phyloP scores from a whole-genome alignment of 208 protist species.

The Vickermania spadyakhi region DNA sequence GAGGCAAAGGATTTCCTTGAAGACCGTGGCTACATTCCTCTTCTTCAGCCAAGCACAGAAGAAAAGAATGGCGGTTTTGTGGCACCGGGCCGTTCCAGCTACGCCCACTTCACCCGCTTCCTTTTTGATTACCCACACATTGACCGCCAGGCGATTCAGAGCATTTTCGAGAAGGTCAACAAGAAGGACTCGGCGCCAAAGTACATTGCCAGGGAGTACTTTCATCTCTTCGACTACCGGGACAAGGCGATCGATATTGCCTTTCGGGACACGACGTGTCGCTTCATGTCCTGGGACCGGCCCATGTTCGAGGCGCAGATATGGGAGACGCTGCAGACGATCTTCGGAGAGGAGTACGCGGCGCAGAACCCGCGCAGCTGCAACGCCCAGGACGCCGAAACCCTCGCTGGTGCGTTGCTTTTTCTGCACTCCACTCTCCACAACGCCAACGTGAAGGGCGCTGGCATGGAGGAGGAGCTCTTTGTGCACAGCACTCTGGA shows the following conservation, averaged over 20 bases:
- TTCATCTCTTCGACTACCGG: slow-evolving; percentile 62
- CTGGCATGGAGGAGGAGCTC: slow-evolving; percentile 38
- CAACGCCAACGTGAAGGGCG: slow-evolving; percentile 42
- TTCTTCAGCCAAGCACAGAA: slow-evolving; percentile 5
- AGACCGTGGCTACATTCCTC: slow-evolving; percentile 28
- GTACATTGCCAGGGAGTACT: slow-evolving; percentile 54
- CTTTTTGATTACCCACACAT: slow-evolving; percentile 58
- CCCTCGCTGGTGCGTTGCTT: slow-evolving; percentile 75
- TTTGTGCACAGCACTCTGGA: slow-evolving; percentile 62
- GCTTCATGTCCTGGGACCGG: slow-evolving; percentile 83
- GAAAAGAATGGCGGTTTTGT: slow-evolving; percentile 7
- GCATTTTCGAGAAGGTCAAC: slow-evolving; percentile 74
- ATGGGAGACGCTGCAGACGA: slow-evolving; percentile 64
- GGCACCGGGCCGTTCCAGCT: slow-evolving; percentile 11
- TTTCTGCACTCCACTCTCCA: slow-evolving; percentile 86
- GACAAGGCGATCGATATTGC: slow-evolving; percentile 75
- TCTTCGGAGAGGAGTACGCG: slow-evolving; percentile 71
- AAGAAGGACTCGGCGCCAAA: slow-evolving; percentile 30
- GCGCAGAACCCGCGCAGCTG: slow-evolving; percentile 61
- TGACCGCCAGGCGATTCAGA: slow-evolving; percentile 41
- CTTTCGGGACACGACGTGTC: slow-evolving; percentile 77
- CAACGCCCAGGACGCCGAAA: slow-evolving; percentile 61
- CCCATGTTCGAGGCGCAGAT: slow-evolving; percentile 86
- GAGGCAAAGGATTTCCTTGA: slow-evolving; percentile 62
- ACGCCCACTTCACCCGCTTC: slow-evolving; percentile 56